phyloP scores from a whole-genome alignment of 2,329 filamentous ascomycete species.

The Phialophora tarda region DNA sequence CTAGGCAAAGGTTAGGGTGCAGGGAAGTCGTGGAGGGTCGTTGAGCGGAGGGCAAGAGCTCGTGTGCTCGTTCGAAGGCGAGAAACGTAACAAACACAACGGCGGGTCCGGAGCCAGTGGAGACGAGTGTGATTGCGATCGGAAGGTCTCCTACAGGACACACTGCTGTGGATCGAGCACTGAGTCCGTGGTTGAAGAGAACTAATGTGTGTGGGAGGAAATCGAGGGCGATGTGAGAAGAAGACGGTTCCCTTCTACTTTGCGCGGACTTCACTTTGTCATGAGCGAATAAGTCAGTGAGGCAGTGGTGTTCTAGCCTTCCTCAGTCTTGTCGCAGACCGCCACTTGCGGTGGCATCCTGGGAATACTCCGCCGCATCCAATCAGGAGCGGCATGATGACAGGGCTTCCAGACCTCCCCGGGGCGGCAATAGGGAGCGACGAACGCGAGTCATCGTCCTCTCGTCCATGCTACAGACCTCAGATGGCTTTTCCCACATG shows the following conservation, averaged over 20 bases:
- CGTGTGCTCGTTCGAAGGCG: constrained; percentile 24
- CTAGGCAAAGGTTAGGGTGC: neutral
- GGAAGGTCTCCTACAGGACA: neutral
- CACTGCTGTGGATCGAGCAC: neutral
- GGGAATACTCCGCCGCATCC: constrained; percentile 18
- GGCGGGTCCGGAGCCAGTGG: constrained; percentile 14
- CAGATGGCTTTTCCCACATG: constrained; percentile 5
- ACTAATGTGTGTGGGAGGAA: neutral
- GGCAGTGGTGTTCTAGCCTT: constrained; percentile 25
- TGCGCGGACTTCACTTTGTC: constrained; percentile 9
- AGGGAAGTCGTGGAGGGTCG: constrained; percentile 4
- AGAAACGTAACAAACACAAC: constrained; percentile 9
- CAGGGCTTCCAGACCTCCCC: neutral
- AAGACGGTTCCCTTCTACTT: neutral
- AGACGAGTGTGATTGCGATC: constrained; percentile 10
- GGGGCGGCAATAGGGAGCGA: constrained; percentile 9
- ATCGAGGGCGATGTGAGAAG: constrained; percentile 9
- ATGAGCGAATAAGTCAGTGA: constrained; percentile 16
- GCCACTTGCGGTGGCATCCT: constrained; percentile 28
- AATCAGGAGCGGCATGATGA: constrained; percentile 25
- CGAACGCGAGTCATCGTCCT: constrained; percentile 4
- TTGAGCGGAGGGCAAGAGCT: constrained; percentile 17
- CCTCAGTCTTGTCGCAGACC: constrained; percentile 24
- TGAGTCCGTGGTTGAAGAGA: neutral
- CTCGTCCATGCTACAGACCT: constrained; percentile 1